These are phyloP conservation scores for Coprinellus aureogranulatus DNA, from an alignment of 768 basidiomycete species.

Conservation along the genomic window DNA sequence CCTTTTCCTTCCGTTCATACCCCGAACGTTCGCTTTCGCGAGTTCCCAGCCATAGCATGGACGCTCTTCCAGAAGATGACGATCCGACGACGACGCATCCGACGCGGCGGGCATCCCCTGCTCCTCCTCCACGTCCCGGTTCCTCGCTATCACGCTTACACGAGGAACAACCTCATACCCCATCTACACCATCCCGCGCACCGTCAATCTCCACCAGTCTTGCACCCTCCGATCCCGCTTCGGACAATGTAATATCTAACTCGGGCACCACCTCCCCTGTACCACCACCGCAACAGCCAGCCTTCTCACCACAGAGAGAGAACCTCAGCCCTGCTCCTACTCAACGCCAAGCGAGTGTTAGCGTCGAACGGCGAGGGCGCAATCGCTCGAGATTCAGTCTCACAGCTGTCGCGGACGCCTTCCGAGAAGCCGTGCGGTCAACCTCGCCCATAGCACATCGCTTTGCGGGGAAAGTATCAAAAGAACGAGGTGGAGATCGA, in stretches of 20 bases:
- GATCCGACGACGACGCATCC: too few relatives aligned
- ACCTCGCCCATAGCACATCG: conserved; percentile 32
- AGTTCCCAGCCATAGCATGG: conserved; percentile 30
- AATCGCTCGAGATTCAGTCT: conserved; percentile 49
- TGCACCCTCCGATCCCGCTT: neutral
- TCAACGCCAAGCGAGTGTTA: neutral
- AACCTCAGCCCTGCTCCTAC: neutral
- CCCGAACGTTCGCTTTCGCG: conserved; percentile 36
- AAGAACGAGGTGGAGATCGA: neutral
- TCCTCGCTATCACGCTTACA: neutral
- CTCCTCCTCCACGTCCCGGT: neutral
- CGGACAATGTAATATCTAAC: neutral
- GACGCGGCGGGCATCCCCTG: conserved; percentile 3
- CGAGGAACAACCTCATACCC: neutral
- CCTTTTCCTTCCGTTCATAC: conserved; percentile 1
- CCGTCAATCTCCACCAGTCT: neutral
- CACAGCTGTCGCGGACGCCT: conserved; percentile 46
- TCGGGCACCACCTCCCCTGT: neutral
- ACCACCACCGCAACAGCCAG: neutral
- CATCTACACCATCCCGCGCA: too few relatives aligned
- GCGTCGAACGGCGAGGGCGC: conserved; percentile 12
- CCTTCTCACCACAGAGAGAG: neutral
- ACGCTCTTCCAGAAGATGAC: conserved; percentile 35
- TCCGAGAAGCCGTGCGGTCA: conserved; percentile 51
- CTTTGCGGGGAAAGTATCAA: neutral